phyloP scores from a whole-genome alignment of 2,329 filamentous ascomycete species.

The Diplodia intermedia region DNA sequence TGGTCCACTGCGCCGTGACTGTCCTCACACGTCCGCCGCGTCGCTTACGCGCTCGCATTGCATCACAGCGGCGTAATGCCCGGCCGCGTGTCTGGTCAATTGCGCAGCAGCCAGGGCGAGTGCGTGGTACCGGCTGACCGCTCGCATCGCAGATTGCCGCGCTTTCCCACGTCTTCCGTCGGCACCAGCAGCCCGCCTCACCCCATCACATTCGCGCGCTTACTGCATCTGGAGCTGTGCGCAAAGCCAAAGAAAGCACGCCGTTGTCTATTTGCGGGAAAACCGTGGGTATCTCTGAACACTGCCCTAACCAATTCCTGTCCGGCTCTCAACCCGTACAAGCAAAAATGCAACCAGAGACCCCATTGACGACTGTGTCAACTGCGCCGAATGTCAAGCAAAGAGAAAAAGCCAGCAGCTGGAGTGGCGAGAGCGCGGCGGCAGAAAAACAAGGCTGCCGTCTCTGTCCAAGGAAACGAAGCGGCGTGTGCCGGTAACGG shows the following conservation, averaged over 20 bases:
- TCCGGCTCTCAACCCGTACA: background rate
- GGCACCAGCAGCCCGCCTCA: background rate
- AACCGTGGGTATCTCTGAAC: slow-evolving; percentile 31
- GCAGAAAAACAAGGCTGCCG: slow-evolving; percentile 2
- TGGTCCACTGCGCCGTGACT: background rate
- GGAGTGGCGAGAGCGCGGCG: background rate
- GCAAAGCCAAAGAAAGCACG: slow-evolving; percentile 19
- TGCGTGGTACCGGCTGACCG: background rate
- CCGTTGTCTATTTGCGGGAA: slow-evolving; percentile 21
- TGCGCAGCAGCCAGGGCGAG: background rate
- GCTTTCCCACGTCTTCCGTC: slow-evolving; percentile 16
- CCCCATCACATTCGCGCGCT: slow-evolving; percentile 7
- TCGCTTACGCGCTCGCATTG: background rate
- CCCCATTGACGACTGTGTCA: background rate
- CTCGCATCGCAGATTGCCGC: slow-evolving; percentile 1
- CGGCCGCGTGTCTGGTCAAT: background rate
- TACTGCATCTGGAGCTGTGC: background rate
- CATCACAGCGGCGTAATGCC: slow-evolving; percentile 1
- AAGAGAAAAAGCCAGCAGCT: background rate
- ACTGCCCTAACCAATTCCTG: slow-evolving; percentile 14
- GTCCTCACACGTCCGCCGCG: background rate
- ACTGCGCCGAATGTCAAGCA: background rate
- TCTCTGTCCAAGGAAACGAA: slow-evolving; percentile 21
- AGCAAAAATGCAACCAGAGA: background rate
- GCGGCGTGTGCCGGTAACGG: slow-evolving; percentile 17